Evolutionary conservation across 257 asterid species (phyloP).

Genomic region (Solanum arcanum): DNA sequence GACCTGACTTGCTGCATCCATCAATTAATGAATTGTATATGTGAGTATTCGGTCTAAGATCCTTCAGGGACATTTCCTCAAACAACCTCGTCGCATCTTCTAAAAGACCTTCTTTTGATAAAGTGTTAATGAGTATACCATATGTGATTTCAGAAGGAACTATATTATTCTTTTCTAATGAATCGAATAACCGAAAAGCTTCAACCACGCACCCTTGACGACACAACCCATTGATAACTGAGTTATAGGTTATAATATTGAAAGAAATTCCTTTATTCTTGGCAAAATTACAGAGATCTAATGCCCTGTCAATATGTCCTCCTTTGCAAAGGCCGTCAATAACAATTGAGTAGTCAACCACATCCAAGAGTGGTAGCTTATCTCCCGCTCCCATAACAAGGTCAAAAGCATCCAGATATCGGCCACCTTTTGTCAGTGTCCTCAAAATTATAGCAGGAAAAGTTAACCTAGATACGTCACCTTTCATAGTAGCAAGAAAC

Average conservation of each 20-base stretch:
- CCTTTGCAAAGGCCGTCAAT: conserved; percentile 60
- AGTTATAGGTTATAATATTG: conserved; percentile 49
- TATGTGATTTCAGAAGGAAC: conserved; percentile 68
- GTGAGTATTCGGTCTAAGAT: conserved; percentile 38
- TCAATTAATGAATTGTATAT: conserved; percentile 68
- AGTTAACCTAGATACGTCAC: conserved; percentile 8
- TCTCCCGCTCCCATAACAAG: conserved; percentile 42
- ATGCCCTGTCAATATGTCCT: conserved; percentile 42
- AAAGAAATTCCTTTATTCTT: conserved; percentile 38
- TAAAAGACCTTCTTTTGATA: conserved; percentile 63
- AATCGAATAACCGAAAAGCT: conserved; percentile 78
- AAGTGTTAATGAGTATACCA: conserved; percentile 65
- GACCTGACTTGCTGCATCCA: conserved; percentile 62
- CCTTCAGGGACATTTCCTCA: conserved; percentile 47
- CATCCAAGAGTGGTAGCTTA: conserved; percentile 34
- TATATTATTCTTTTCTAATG: conserved; percentile 38
- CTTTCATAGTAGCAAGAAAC: conserved; percentile 33
- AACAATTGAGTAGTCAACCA: conserved; percentile 44
- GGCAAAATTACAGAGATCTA: conserved; percentile 50
- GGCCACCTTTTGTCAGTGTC: conserved; percentile 32
- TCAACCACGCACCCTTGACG: conserved; percentile 70
- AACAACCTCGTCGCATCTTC: conserved; percentile 51
- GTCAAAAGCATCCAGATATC: conserved; percentile 56
- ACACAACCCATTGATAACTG: conserved; percentile 67
- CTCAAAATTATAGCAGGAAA: conserved; percentile 34